phyloP scores from a whole-genome alignment of 257 asterid species.

The Striga asiatica region DNA sequence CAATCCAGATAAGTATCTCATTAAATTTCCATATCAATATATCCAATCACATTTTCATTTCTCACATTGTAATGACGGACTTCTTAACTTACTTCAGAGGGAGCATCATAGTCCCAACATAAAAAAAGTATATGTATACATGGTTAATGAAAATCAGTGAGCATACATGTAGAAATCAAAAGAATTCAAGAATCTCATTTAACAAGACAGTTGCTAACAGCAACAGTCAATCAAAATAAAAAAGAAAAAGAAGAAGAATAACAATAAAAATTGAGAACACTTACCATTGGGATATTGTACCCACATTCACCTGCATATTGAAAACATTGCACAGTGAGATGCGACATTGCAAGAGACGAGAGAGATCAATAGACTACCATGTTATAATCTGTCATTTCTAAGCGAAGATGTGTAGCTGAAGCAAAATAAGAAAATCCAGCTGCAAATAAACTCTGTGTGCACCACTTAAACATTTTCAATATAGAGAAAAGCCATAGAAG shows the following conservation, averaged over 20 bases:
- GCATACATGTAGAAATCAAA: background rate
- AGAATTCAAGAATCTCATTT: background rate
- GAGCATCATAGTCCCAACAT: slow-evolving; percentile 18
- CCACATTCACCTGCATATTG: slow-evolving; percentile 79
- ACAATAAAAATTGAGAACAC: too few relatives aligned
- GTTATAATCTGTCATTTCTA: background rate
- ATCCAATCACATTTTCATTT: background rate
- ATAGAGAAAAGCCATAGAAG: too few relatives aligned
- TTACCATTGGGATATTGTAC: slow-evolving; percentile 54
- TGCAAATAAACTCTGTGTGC: background rate
- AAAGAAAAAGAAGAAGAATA: background rate
- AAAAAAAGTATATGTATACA: too few relatives aligned
- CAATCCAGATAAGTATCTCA: background rate
- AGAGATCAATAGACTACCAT: slow-evolving; percentile 14
- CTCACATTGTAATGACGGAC: background rate
- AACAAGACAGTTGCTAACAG: background rate
- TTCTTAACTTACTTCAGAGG: background rate
- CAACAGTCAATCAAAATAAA: background rate
- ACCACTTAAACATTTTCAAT: too few relatives aligned
- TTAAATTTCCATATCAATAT: background rate
- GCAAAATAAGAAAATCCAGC: background rate
- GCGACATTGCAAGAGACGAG: slow-evolving; percentile 6
- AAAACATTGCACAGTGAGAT: slow-evolving; percentile 22
- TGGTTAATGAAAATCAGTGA: background rate
- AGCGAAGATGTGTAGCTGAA: slow-evolving; percentile 5